Percentiles rank a stretch among this genome's conserved stretches.
Conservation (phyloP, 164 flowering plant species). For the Vitis cinerea region DNA sequence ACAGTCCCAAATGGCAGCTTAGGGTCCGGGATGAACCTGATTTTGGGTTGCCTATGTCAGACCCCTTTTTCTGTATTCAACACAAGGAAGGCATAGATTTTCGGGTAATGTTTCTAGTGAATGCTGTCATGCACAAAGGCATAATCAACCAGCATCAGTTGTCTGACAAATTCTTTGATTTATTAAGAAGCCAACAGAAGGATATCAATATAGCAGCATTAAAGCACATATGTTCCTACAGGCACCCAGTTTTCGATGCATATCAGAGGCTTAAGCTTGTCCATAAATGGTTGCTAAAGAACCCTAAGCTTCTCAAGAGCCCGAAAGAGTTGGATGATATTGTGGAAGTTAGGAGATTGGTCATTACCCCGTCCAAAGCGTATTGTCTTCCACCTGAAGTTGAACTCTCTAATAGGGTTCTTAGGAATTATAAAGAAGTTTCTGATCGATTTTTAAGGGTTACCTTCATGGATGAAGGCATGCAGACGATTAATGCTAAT, state of each 20-base stretch:
- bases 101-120: conserved; percentile 67
- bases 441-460: conserved; percentile 86
- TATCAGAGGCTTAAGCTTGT: conserved; percentile 48
- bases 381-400: conserved; percentile 89
- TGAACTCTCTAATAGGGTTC: conserved; percentile 91
- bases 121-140: conserved; percentile 78
- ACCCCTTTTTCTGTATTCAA: conserved; percentile 60
- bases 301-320: conserved; percentile 56
- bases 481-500: conserved; percentile 54
- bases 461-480: conserved; percentile 95
- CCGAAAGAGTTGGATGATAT: conserved; percentile 40
- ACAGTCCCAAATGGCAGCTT: conserved; percentile 21
- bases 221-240: conserved; percentile 58
- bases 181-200: conserved; percentile 48
- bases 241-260: conserved; percentile 62
- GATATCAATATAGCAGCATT: conserved; percentile 67
- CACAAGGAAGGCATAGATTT: conserved; percentile 47
- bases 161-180: conserved; percentile 54
- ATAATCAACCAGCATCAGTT: conserved; percentile 71
- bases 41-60: conserved; percentile 42
- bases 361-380: conserved; percentile 87
- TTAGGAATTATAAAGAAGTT: conserved; percentile 56
- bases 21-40: conserved; percentile 59
- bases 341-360: conserved; percentile 72
- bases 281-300: conserved; percentile 65